Evolutionary conservation across 805 yeast species (phyloP), one percentile per base, ranked within the genome.

Genomic region (Cyberlindnera petersonii): DNA sequence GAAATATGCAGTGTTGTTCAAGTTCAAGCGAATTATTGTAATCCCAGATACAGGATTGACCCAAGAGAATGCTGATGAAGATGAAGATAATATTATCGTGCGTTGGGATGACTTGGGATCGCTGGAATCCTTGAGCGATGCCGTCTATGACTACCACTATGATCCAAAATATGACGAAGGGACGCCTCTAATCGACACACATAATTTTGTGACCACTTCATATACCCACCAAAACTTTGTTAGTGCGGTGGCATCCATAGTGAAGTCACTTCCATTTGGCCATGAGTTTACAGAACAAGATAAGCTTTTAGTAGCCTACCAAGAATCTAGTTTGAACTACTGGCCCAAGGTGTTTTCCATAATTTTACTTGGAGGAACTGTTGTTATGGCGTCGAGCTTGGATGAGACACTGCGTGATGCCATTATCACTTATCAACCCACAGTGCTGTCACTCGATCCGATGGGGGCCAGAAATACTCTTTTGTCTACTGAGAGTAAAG

Each of bases 171-270:
- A 44, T 32, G 60, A 65, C 50, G 47, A 53, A 33, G 47, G 52
- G 21, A 40, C 40, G 1, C 56, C 67, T 4, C 59, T 64, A 29
- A 67, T 68, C 19, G 52, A 58, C 23, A 68, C 69, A 9, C 31
- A 59, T 11, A 44, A 60, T 18, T 48, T 53, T 13, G 48, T 49
- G 9, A 50, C 62, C 2, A 58, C 62, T 2, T 48, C 61, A 10
- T 77, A 71, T 49, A 69, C 76, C 5, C 81, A 77, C 40, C 61
- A 70, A 41, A 74, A 75, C 45, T 55, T 77, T 28, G 71, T 76
- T 5, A 71, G 80, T 45, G 66, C 77, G 6, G 59, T 72, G 24
- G 76, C 84, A 3, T 66, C 82, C 1, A 62, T 72, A 18, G 61
- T 68, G 5, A 63, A 57, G 26, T 47, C 53, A 0, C 54, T 63